Base-by-base conservation (phyloP, 2,329 filamentous ascomycete genomes). In the Biscogniauxia mediterranea region DNA sequence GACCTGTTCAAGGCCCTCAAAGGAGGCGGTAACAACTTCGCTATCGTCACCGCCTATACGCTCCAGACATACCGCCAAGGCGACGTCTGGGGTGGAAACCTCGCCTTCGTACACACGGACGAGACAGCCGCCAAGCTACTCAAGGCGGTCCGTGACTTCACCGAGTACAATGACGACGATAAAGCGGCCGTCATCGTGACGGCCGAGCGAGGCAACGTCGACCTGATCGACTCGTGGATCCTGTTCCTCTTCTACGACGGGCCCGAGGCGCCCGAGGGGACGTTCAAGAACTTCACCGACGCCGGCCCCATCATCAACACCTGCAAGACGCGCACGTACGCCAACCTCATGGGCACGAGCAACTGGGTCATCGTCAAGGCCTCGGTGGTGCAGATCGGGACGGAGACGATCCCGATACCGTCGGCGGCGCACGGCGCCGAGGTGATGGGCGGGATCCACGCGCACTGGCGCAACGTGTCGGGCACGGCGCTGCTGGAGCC, bases 181-280 rank as follows among this genome's bases (percentile, higher is more conserved):
- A 85, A 85, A 69, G 86, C 85, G 0, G 84, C 81, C 5, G 80
- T 89, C 51, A 88, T 88, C 61, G 75, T 83, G 28, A 88, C 84
- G 0, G 78, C 80, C 3, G 79, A 84, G 64, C 76, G 81, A 19
- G 77, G 78, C 1, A 70, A 73, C 2, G 69, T 79, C 6, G 74
- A 77, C 26, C 64, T 80, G 1, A 66, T 85, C 57, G 78, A 87
- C 64, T 77, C 81, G 5, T 87, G 84, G 83, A 80, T 85, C 61
- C 74, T 89, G 61, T 88, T 88, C 73, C 71, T 86, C 49, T 88
- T 87, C 75, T 88, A 88, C 70, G 83, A 89, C 70, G 86, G 83
- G 2, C 76, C 78, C 0, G 70, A 72, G 21, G 80, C 81, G 0
- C 85, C 85, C 0, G 69, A 76, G 0, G 80, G 76, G 5, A 78